Base-by-base conservation (phyloP, 371 early-diverging fungal species). In the Neoconidiobolus thromboides region DNA sequence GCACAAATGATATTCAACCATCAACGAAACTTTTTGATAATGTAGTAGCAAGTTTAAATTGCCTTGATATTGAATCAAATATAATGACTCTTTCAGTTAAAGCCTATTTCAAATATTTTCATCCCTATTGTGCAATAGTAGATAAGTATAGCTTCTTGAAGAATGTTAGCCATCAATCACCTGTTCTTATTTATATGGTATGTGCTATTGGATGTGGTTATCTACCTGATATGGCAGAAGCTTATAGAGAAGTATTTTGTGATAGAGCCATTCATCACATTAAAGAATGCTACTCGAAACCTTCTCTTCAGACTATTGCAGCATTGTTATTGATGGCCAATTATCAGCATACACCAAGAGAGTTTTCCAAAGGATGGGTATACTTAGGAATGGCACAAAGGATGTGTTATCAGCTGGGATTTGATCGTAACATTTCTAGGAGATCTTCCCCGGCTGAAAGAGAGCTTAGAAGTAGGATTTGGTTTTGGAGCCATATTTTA, bases 201-300 rank as follows among this genome's bases (percentile, higher is more conserved):
- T 57, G 57, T 57, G 57, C 57, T 9, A 50, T 60, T 57, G 46
- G 6, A 42, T 5, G 10, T 44, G 39, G 55, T 9, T 61, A 58
- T 42, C 41, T 48, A 38, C 44, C 43, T 37, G 43, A 43, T 48
- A 52, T 50, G 48, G 15, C 50, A 0, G 2, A 41, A 36, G n/a
- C 14, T 37, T 52, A 38, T 43, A 42, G 26, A 43, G 46, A 43
- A 54, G 53, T 46, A n/a, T 15, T 6, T 58, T 39, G 3, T 36
- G 51, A 63, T n/a, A 44, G 14, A 46, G 57, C 44, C 7, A 3
- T 44, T 12, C 38, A 57, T 10, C 15, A 43, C 14, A 14, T 49
- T 14, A 49, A 49, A 14, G 14, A 26, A 49, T n/a, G 38, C 0
- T 57, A 57, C 36, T 4, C 40, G n/a, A 36, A 57, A 14, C 36